Conservation (phyloP, 495 filamentous ascomycete genomes). For the Neurospora sp. region DNA sequence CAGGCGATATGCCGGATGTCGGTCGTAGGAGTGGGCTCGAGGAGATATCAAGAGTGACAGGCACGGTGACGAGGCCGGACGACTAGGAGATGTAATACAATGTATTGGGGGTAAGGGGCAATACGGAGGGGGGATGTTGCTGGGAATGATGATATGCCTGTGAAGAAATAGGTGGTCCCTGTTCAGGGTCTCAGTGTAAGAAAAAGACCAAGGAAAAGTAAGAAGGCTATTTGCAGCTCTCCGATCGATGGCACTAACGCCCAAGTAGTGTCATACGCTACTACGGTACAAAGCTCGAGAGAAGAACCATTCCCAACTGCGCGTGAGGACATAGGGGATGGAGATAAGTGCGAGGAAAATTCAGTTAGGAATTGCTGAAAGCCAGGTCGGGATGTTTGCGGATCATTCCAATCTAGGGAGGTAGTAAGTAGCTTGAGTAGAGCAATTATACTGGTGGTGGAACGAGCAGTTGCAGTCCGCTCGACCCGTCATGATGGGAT, state of each 20-base stretch:
- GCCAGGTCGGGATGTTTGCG: neutral
- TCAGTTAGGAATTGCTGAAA: neutral
- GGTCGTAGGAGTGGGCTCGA: neutral
- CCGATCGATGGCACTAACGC: neutral
- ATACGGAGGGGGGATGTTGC: neutral
- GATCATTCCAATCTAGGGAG: neutral
- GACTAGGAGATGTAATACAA: neutral
- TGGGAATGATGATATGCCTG: neutral
- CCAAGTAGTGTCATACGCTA: neutral
- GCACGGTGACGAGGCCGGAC: neutral
- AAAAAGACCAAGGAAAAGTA: neutral
- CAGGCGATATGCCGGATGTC: neutral
- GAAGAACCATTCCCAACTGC: neutral
- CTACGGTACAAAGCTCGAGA: neutral
- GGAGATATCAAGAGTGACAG: neutral
- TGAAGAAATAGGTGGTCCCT: neutral
- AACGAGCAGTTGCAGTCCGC: neutral
- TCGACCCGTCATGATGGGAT: neutral
- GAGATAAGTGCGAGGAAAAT: neutral
- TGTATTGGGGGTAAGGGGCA: neutral
- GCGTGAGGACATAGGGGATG: neutral
- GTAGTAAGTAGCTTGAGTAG: neutral
- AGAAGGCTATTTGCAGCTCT: neutral
- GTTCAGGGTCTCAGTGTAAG: neutral
- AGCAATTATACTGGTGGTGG: neutral